Conservation (phyloP, 1,139 yeast species). For the Insectozyma bohioensis region DNA sequence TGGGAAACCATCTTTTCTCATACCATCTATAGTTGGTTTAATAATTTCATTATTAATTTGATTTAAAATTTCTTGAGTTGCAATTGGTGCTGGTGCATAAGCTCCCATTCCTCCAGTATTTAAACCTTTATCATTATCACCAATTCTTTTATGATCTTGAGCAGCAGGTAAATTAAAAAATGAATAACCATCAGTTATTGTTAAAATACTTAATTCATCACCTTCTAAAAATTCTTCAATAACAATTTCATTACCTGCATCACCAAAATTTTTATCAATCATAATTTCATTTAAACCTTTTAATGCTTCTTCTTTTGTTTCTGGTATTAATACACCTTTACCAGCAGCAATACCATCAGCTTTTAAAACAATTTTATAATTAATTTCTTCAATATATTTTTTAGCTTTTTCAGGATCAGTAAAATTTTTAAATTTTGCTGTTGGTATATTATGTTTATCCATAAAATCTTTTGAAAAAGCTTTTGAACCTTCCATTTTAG, state of each 20-base stretch:
- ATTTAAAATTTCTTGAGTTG: conserved; percentile 64
- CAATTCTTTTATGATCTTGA: conserved; percentile 95
- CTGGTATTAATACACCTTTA: conserved; percentile 94
- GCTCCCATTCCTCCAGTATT: conserved; percentile 99
- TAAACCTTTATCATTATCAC: conserved; percentile 89
- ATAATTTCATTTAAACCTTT: conserved; percentile 84
- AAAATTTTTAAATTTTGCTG: conserved; percentile 87
- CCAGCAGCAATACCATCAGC: conserved; percentile 99
- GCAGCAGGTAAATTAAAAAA: conserved; percentile 93
- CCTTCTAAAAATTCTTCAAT: conserved; percentile 96
- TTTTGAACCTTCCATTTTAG: conserved; percentile 96
- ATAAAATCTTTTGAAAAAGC: conserved; percentile 92
- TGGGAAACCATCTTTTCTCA: conserved; percentile 95
- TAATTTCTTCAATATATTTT: conserved; percentile 61
- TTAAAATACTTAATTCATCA: conserved; percentile 90
- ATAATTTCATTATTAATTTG: conserved; percentile 72
- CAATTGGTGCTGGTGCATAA: conserved; percentile 96
- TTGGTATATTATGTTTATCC: conserved; percentile 89
- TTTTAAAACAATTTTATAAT: conserved; percentile 85
- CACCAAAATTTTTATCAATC: conserved; percentile 87
- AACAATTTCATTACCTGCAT: conserved; percentile 95
- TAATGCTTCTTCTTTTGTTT: conserved; percentile 78
- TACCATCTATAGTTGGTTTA: conserved; percentile 92
- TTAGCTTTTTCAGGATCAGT: conserved; percentile 73
- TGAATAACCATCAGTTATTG: conserved; percentile 93